Evolutionary conservation across 495 filamentous ascomycete genomes (phyloP), one percentile per base, ranked within the genome.

Genomic region (Neurospora africana): DNA sequence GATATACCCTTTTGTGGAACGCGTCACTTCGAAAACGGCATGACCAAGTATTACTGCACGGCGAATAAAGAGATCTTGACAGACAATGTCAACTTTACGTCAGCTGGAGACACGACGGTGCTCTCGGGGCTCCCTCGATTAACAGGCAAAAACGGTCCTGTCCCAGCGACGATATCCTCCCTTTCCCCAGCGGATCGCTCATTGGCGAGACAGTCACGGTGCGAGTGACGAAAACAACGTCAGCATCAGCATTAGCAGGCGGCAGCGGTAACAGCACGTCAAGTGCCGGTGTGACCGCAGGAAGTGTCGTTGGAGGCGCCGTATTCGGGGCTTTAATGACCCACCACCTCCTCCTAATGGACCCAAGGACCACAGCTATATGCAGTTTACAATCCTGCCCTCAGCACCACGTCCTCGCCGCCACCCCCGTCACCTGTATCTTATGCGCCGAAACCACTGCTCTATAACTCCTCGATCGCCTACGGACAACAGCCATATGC

Each of bases 91-190:
- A n/a, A 40, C 53, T 68, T 71, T 38, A 71, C 70, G 19, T 65
- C 53, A 5, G 53, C 37, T n/a, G 70, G 70, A 30, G 27, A 67
- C 2, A 71, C 47, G 5, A 68, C 44, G 17, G 70, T 17, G 5
- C 39, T 2, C 15, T 13, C 37, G 3, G 53, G 33, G 9, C 33
- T 68, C 17, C 53, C 70, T 15, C 19, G 23, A 9, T 58, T 71
- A 36, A 68, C 70, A n/a, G 70, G 70, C 35, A n/a, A 27, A 8
- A 71, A 68, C 37, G 70, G 58, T n/a, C 70, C 70, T 19, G 47
- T 37, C 33, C 47, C 17, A 40, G 36, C n/a, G n/a, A 70, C 69
- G 2, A 19, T 17, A 41, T 47, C 43, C n/a, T 21, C 43, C 43
- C 21, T 21, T 10, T 23, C 44, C 44, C 44, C 9, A 53, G 44